Percentiles rank a stretch among this genome's conserved stretches.
Conservation (phyloP, 805 yeast genomes). For the Pichia phayaonensis region DNA sequence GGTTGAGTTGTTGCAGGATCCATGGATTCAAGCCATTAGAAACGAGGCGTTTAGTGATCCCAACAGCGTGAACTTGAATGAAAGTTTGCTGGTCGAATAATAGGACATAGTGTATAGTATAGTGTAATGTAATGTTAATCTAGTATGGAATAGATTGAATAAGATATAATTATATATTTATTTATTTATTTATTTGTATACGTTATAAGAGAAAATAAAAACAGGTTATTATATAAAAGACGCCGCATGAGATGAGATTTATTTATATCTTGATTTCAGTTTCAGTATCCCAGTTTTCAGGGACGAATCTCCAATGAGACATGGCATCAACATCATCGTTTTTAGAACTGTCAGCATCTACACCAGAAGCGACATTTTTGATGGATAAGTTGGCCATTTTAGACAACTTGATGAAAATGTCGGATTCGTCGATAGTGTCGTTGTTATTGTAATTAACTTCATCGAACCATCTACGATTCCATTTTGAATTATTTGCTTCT, state of each 20-base stretch:
- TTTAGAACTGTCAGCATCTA: slow-evolving; percentile 28
- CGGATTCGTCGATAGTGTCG: slow-evolving; percentile 22
- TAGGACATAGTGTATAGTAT: neutral
- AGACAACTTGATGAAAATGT: slow-evolving; percentile 32
- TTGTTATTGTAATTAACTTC: slow-evolving; percentile 31
- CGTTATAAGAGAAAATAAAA: too few relatives aligned
- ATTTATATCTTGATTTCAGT: slow-evolving; percentile 42
- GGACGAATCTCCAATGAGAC: slow-evolving; percentile 64
- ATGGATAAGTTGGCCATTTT: slow-evolving; percentile 48
- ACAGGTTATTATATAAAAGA: neutral
- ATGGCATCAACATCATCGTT: slow-evolving; percentile 45
- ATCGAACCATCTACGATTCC: slow-evolving; percentile 84
- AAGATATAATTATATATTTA: too few relatives aligned
- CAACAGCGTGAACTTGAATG: neutral
- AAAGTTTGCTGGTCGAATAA: slow-evolving; percentile 1
- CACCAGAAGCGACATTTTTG: slow-evolving; percentile 63
- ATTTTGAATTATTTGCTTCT: slow-evolving; percentile 48
- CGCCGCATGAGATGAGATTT: too few relatives aligned
- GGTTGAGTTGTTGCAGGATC: slow-evolving; percentile 75
- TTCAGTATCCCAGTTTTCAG: slow-evolving; percentile 50
- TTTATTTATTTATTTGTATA: too few relatives aligned
- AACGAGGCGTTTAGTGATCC: slow-evolving; percentile 56
- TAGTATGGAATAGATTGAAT: too few relatives aligned
- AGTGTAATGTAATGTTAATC: neutral
- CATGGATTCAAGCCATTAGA: slow-evolving; percentile 76